These are phyloP conservation scores for Russula sp. DNA, from an alignment of 768 basidiomycete species.

Conservation along the genomic window DNA sequence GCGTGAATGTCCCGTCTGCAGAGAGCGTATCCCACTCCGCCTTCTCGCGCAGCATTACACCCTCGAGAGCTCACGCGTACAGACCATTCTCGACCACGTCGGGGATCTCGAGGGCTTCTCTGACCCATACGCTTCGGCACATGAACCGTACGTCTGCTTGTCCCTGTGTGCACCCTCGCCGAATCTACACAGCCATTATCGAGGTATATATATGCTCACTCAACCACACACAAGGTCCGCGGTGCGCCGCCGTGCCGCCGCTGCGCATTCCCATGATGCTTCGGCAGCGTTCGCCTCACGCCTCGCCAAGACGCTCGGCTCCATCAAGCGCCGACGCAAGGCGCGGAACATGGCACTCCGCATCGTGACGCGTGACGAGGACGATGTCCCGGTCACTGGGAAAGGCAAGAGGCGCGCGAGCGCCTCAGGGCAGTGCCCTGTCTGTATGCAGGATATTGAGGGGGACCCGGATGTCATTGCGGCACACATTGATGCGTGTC, in stretches of 20 bases:
- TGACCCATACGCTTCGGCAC: slow-evolving; percentile 34
- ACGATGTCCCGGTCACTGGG: slow-evolving; percentile 25
- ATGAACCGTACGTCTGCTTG: slow-evolving; percentile 42
- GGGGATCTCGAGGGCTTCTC: slow-evolving; percentile 53
- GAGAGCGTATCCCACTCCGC: slow-evolving; percentile 63
- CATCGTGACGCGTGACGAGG: slow-evolving; percentile 57
- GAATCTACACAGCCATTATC: neutral
- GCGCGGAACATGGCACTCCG: slow-evolving; percentile 59
- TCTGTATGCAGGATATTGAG: slow-evolving; percentile 48
- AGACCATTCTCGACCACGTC: slow-evolving; percentile 55
- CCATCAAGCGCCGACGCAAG: slow-evolving; percentile 64
- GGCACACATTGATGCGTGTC: slow-evolving; percentile 76
- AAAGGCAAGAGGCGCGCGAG: slow-evolving; percentile 21
- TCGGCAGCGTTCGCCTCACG: slow-evolving; percentile 26
- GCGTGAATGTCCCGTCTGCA: slow-evolving; percentile 65
- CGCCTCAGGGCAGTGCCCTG: slow-evolving; percentile 47
- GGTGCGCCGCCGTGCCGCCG: slow-evolving; percentile 39
- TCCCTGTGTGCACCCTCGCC: neutral
- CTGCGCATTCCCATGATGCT: slow-evolving; percentile 29
- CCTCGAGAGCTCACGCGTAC: slow-evolving; percentile 62
- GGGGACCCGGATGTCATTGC: slow-evolving; percentile 70
- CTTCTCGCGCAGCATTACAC: slow-evolving; percentile 57
- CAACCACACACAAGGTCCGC: slow-evolving; percentile 30
- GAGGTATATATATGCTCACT: slow-evolving; percentile 18
- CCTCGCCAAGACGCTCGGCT: slow-evolving; percentile 47